Conservation (phyloP, 2,329 filamentous ascomycete genomes). For the Trematosphaeria pertusa region DNA sequence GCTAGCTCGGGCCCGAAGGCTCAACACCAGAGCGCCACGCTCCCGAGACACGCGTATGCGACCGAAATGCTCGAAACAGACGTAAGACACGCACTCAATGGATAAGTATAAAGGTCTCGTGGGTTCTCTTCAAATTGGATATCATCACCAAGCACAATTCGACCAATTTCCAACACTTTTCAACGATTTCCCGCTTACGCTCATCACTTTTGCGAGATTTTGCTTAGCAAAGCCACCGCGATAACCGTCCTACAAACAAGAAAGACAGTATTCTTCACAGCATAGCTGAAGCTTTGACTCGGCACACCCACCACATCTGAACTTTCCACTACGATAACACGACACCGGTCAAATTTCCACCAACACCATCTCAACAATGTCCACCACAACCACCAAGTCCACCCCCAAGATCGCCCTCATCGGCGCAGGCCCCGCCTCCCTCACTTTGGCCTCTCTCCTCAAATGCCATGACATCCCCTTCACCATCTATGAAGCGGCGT, state of each 20-base stretch:
- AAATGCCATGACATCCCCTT: constrained; percentile 55
- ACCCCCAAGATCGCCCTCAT: constrained; percentile 45
- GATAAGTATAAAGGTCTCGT: not conserved
- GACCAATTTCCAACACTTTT: too few species aligned
- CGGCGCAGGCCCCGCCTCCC: constrained; percentile 52
- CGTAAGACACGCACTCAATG: not conserved
- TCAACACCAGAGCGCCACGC: not conserved
- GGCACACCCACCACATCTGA: not conserved
- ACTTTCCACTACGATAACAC: not conserved
- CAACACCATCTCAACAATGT: not conserved
- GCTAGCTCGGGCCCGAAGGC: not conserved
- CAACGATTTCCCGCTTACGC: too few species aligned
- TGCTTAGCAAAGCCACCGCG: constrained; percentile 1
- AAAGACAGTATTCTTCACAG: too few species aligned
- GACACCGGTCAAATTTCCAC: not conserved
- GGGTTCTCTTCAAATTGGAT: not conserved
- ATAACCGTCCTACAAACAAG: too few species aligned
- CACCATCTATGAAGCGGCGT: constrained; percentile 55
- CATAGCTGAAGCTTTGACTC: too few species aligned
- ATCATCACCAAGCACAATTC: not conserved
- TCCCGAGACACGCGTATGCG: not conserved
- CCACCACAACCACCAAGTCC: not conserved
- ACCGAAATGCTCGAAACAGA: not conserved
- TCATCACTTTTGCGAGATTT: not conserved
- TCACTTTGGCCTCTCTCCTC: constrained; percentile 61